phyloP scores from a whole-genome alignment of 1,284 basidiomycete species.

The Apiotrichum akiyoshidainum region DNA sequence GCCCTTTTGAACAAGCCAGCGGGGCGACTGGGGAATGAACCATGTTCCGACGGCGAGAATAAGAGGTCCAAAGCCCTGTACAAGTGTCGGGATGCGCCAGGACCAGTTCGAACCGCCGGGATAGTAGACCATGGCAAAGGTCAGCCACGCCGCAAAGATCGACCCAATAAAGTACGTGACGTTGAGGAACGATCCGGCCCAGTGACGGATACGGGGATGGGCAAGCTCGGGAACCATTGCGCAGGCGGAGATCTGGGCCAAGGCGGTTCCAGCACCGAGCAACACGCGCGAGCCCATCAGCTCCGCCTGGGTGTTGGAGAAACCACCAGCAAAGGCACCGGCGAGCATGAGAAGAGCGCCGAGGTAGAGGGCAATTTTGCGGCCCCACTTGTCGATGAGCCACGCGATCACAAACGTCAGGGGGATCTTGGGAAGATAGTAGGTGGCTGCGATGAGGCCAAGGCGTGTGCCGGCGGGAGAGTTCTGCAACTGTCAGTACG shows the following conservation, averaged over 20 bases:
- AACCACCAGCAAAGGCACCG: constrained; percentile 23
- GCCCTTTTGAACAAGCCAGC: constrained; percentile 62
- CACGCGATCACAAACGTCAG: constrained; percentile 20
- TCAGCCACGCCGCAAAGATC: constrained; percentile 46
- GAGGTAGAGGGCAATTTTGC: constrained; percentile 25
- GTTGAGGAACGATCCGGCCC: constrained; percentile 10
- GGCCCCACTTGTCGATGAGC: constrained; percentile 23
- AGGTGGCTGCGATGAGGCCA: constrained; percentile 20
- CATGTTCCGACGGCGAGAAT: constrained; percentile 41
- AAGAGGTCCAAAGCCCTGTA: constrained; percentile 56
- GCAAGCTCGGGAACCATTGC: constrained; percentile 25
- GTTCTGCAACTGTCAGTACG: background rate
- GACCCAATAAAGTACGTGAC: constrained; percentile 40
- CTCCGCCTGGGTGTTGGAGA: constrained; percentile 1
- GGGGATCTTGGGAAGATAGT: constrained; percentile 23
- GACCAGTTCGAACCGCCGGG: constrained; percentile 26
- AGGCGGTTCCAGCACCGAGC: constrained; percentile 24
- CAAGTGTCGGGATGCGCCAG: constrained; percentile 59
- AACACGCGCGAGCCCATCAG: constrained; percentile 28
- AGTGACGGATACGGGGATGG: constrained; percentile 27
- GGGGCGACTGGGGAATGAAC: constrained; percentile 63
- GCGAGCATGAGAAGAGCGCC: constrained; percentile 30
- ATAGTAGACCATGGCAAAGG: constrained; percentile 35
- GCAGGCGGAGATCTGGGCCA: constrained; percentile 17
- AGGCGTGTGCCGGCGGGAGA: constrained; percentile 11